phyloP scores from a whole-genome alignment of 768 basidiomycete genomes.

The Lentinula aciculospora region DNA sequence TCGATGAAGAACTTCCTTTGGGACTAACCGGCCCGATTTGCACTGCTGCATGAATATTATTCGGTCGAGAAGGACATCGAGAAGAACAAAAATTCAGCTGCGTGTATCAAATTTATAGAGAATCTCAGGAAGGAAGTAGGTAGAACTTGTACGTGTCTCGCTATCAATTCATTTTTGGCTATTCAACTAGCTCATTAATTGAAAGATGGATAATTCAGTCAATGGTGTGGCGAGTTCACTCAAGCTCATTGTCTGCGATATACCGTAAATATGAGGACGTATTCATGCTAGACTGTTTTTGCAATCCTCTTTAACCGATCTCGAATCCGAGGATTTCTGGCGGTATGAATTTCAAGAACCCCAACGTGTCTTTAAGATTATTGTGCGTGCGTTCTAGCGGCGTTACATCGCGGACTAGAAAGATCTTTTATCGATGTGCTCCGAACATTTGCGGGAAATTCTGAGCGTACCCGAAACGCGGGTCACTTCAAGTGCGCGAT shows the following conservation, averaged over 20 bases:
- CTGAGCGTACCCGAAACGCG: no score
- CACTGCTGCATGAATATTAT: no score
- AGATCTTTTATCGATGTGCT: no score
- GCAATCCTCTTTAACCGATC: neutral
- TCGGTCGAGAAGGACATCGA: no score
- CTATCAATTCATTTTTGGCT: neutral
- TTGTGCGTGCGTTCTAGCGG: neutral
- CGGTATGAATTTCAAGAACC: neutral
- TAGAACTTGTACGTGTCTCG: neutral
- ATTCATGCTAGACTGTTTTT: neutral
- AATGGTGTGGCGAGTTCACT: neutral
- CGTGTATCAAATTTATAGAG: no score
- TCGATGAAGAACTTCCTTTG: no score
- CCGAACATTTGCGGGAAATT: no score
- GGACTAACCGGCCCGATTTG: no score
- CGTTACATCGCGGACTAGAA: neutral
- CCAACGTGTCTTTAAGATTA: neutral
- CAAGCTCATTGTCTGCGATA: neutral
- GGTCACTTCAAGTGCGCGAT: no score
- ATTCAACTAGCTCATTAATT: neutral
- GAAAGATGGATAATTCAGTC: neutral
- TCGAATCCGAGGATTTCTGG: neutral
- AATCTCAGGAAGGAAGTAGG: no score
- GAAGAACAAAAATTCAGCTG: no score
- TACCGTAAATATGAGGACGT: neutral